phyloP scores from a whole-genome alignment of 306 rosid genomes.

The Vicia villosa region DNA sequence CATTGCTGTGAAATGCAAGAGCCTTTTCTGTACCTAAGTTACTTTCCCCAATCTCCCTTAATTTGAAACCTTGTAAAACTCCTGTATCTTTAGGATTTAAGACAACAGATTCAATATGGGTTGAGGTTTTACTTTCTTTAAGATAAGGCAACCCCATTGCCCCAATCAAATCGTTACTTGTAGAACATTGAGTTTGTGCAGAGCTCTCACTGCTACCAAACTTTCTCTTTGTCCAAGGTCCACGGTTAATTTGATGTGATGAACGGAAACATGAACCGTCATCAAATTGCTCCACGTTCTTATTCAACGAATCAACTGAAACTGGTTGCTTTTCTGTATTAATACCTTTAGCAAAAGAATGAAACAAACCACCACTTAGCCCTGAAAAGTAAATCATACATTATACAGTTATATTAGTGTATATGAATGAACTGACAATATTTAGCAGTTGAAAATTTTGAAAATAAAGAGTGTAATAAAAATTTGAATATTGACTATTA shows the following conservation, averaged over 20 bases:
- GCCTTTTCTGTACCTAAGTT: slow-evolving; percentile 29
- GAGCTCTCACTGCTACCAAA: slow-evolving; percentile 21
- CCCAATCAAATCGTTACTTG: slow-evolving; percentile 36
- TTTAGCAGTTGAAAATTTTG: slow-evolving; percentile 5
- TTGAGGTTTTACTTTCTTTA: slow-evolving; percentile 38
- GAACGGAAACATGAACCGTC: slow-evolving; percentile 29
- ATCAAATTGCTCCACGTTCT: slow-evolving; percentile 40
- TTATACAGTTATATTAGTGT: background rate
- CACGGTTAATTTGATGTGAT: slow-evolving; percentile 36
- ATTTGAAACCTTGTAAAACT: slow-evolving; percentile 21
- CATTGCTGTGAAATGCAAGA: slow-evolving; percentile 27
- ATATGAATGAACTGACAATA: background rate
- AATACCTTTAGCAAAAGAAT: slow-evolving; percentile 30
- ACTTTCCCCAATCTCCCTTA: slow-evolving; percentile 38
- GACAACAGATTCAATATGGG: slow-evolving; percentile 8
- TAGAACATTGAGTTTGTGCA: slow-evolving; percentile 32
- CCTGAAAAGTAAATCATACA: slow-evolving; percentile 39
- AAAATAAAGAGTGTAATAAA: background rate
- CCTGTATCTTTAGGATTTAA: slow-evolving; percentile 23
- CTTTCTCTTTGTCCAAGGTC: slow-evolving; percentile 34
- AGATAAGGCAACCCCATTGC: slow-evolving; percentile 36
- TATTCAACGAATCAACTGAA: slow-evolving; percentile 20
- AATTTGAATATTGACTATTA: slow-evolving; percentile 21
- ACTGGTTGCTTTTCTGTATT: slow-evolving; percentile 21
- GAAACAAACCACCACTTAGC: slow-evolving; percentile 31